phyloP scores from a whole-genome alignment of 768 basidiomycete genomes.

The Coprinopsis sp. region DNA sequence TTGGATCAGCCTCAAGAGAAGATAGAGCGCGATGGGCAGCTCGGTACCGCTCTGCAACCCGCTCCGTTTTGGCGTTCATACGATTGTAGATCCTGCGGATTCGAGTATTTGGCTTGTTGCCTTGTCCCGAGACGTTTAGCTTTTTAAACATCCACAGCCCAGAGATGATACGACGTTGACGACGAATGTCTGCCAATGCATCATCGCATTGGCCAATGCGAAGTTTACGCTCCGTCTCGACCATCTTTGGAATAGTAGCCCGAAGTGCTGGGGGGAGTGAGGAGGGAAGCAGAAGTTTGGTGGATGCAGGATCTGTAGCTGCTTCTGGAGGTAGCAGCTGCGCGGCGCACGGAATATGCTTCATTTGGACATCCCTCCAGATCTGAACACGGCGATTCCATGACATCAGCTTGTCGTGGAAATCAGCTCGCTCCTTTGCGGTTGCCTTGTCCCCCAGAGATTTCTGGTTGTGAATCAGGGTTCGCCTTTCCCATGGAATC shows the following conservation, averaged over 20 bases:
- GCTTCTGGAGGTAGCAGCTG: no score
- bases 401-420: no score
- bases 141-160: slow-evolving; percentile 20
- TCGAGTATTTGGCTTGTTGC: slow-evolving; percentile 19
- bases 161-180: slow-evolving; percentile 9
- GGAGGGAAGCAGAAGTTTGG: no score
- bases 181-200: slow-evolving; percentile 15
- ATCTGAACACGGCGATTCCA: no score
- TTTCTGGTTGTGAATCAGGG: background rate
- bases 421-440: background rate
- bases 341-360: no score
- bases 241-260: no score
- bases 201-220: slow-evolving; percentile 17
- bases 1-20: slow-evolving; percentile 14
- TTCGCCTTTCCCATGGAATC: background rate
- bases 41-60: slow-evolving; percentile 10
- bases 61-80: slow-evolving; percentile 7
- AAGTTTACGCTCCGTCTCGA: slow-evolving; percentile 12
- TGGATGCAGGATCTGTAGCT: no score
- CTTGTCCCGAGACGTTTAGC: slow-evolving; percentile 15
- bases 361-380: no score
- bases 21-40: slow-evolving; percentile 7
- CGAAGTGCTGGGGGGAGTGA: no score
- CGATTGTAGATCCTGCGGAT: slow-evolving; percentile 13
- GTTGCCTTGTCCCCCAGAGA: background rate